These are phyloP conservation scores for Podospora anserina DNA, from an alignment of 495 filamentous ascomycete species.

Conservation along the genomic window DNA sequence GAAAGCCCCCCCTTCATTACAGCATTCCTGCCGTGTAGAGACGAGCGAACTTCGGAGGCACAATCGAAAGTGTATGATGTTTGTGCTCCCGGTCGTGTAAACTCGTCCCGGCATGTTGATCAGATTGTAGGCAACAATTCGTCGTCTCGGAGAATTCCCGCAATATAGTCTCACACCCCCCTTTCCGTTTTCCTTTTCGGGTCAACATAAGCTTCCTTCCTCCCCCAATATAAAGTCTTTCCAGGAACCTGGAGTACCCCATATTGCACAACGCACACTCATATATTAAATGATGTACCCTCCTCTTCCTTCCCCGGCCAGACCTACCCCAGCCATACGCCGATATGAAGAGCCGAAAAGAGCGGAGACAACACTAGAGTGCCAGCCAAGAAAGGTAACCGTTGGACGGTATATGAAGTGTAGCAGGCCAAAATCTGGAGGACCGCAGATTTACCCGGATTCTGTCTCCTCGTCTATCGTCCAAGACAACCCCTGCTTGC, in stretches of 20 bases:
- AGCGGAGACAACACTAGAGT: constrained; percentile 20
- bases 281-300: constrained; percentile 26
- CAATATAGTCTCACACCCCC: background rate
- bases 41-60: background rate
- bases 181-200: background rate
- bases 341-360: background rate
- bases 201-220: background rate
- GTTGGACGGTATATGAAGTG: constrained; percentile 12
- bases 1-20: background rate
- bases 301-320: constrained; percentile 11
- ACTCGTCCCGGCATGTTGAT: background rate
- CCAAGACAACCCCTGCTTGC: constrained; percentile 6
- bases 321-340: background rate
- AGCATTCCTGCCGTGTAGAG: background rate
- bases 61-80: background rate
- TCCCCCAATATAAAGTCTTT: constrained; percentile 17
- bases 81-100: background rate
- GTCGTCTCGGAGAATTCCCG: constrained; percentile 30
- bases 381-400: constrained; percentile 29
- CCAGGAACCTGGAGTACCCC: constrained; percentile 33
- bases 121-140: constrained; percentile 8
- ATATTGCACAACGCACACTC: constrained; percentile 18
- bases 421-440: constrained; percentile 20
- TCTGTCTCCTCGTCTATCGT: constrained; percentile 32
- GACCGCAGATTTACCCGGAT: constrained; percentile 32